Conservation (phyloP, 2,329 filamentous ascomycete species). For the Colletotrichum salicis region DNA sequence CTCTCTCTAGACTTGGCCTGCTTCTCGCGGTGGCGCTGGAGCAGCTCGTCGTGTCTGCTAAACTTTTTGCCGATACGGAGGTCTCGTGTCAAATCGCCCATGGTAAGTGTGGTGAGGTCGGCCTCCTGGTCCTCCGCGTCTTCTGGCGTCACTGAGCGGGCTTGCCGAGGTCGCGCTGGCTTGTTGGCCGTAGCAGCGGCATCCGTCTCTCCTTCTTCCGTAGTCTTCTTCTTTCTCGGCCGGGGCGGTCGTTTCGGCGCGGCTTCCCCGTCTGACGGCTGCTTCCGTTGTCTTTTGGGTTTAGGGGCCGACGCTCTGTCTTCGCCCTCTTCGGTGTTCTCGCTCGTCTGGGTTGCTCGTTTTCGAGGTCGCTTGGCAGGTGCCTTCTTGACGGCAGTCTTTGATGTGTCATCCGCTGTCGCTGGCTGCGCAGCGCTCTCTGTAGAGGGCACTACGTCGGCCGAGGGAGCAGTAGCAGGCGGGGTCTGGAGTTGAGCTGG, state of each 20-base stretch:
- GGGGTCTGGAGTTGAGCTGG: slow-evolving; percentile 26
- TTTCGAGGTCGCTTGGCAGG: slow-evolving; percentile 27
- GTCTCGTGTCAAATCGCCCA: slow-evolving; percentile 78
- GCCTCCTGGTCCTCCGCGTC: slow-evolving; percentile 72
- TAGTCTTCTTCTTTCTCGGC: slow-evolving; percentile 36
- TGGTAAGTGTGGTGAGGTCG: slow-evolving; percentile 73
- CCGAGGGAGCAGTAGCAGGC: slow-evolving; percentile 13
- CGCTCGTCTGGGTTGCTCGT: slow-evolving; percentile 19
- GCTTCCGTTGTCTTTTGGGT: slow-evolving; percentile 34
- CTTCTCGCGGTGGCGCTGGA: slow-evolving; percentile 69
- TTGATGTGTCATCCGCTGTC: background rate
- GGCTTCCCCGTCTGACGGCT: slow-evolving; percentile 17
- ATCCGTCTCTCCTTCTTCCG: slow-evolving; percentile 26
- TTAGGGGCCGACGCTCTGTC: slow-evolving; percentile 20
- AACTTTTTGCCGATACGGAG: slow-evolving; percentile 79
- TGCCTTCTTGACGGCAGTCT: slow-evolving; percentile 3
- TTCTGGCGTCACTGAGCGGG: slow-evolving; percentile 68
- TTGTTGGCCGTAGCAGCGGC: slow-evolving; percentile 16
- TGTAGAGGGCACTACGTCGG: background rate
- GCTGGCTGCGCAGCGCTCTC: background rate
- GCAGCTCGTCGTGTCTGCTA: slow-evolving; percentile 77
- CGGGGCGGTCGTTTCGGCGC: slow-evolving; percentile 23
- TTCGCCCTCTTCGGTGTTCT: slow-evolving; percentile 17
- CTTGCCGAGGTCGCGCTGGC: slow-evolving; percentile 41
- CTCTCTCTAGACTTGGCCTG: slow-evolving; percentile 49